Conservation (phyloP, 306 rosid genomes). For the Vachellia pachyceras region DNA sequence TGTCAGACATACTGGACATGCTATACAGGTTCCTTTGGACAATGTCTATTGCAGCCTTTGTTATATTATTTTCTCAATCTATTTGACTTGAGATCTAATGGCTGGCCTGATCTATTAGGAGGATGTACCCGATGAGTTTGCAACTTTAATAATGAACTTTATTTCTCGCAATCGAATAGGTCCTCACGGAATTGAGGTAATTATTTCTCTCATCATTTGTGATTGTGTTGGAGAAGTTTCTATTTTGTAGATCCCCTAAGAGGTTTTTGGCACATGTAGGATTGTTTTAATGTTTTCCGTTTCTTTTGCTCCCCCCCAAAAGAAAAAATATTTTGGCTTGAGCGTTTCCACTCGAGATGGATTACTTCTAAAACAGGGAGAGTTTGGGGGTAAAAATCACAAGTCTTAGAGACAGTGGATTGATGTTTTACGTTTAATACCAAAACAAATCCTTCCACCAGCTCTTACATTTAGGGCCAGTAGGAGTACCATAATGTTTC, state of each 20-base stretch:
- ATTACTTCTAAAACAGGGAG: background rate
- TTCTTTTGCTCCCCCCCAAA: background rate
- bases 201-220: conserved; percentile 34
- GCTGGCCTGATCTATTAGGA: conserved; percentile 60
- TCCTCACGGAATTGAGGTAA: conserved; percentile 87
- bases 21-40: conserved; percentile 70
- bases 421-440: no score
- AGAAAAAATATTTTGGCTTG: background rate
- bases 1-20: conserved; percentile 91
- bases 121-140: conserved; percentile 93
- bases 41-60: conserved; percentile 17
- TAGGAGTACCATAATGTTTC: background rate
- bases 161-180: conserved; percentile 84
- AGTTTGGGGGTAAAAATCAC: no score
- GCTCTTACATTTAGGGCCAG: no score
- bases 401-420: no score
- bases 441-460: no score
- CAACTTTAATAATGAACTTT: conserved; percentile 68
- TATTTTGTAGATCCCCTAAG: background rate
- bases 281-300: background rate
- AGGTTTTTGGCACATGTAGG: conserved; percentile 7
- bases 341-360: conserved; percentile 1
- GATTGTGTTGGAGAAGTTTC: conserved; percentile 23
- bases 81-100: conserved; percentile 30
- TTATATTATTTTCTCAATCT: background rate